Percentiles rank a stretch among this genome's conserved stretches.
These are phyloP conservation scores for Phaeosphaeriaceae sp. DNA, from an alignment of 2,329 filamentous ascomycete genomes.

Conservation along the genomic window DNA sequence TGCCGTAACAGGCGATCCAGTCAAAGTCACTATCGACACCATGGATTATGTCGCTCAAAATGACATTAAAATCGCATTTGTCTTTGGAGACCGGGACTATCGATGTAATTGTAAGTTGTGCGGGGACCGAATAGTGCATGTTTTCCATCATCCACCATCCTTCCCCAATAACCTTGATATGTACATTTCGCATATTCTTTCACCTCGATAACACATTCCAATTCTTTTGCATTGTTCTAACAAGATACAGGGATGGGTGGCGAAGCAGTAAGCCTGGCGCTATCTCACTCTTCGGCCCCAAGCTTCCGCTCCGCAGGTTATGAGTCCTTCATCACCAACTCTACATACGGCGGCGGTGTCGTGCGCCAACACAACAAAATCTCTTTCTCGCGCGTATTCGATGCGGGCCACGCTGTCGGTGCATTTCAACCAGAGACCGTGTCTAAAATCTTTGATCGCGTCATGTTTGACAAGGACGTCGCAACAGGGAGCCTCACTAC, in stretches of 20 bases:
- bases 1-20: slow-evolving; percentile 52
- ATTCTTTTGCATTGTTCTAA: background rate
- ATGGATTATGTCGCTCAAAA: slow-evolving; percentile 58
- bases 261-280: slow-evolving; percentile 43
- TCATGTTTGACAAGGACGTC: slow-evolving; percentile 53
- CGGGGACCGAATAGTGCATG: too few relatives aligned
- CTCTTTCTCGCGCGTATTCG: slow-evolving; percentile 47
- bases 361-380: slow-evolving; percentile 47
- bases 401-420: slow-evolving; percentile 49
- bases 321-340: slow-evolving; percentile 38
- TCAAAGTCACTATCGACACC: slow-evolving; percentile 51
- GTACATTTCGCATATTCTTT: too few relatives aligned
- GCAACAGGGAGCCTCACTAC: slow-evolving; percentile 48
- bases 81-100: slow-evolving; percentile 49
- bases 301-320: slow-evolving; percentile 34
- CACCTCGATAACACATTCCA: too few relatives aligned
- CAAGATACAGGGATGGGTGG: slow-evolving; percentile 39
- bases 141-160: too few relatives aligned
- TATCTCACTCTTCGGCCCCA: slow-evolving; percentile 41
- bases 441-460: slow-evolving; percentile 58
- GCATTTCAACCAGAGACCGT: slow-evolving; percentile 55
- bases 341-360: slow-evolving; percentile 50
- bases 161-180: background rate
- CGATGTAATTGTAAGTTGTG: slow-evolving; percentile 54
- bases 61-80: slow-evolving; percentile 26